Base-by-base conservation (phyloP, 1,284 basidiomycete species). In the Naganishia liquefaciens region DNA sequence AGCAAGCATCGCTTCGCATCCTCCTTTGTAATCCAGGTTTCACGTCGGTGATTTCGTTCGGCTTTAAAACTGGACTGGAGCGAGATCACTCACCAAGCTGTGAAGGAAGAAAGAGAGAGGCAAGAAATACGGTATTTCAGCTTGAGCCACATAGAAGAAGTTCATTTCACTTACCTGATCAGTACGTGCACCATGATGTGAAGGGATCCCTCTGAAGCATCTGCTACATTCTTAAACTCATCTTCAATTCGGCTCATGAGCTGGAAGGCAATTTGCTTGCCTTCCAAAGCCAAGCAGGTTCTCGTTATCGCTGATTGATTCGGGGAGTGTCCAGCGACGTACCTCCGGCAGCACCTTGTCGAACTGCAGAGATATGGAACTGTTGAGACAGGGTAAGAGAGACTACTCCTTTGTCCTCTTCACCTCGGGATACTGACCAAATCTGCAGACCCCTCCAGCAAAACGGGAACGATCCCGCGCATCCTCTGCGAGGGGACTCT, bases 381-480 rank as follows among this genome's bases (percentile, higher is more conserved):
- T 60, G 46, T n/a, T 5, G 4, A 6, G n/a, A 27, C 11, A 27
- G 19, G 6, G 7, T 27, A 17, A 17, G 23, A 23, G 25, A 21
- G 25, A 10, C 6, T 6, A 3, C 1, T 23, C 11, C 39, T 5
- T 23, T 25, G n/a, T 5, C 17, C 5, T 15, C 15, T 5, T n/a
- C 4, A 17, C 5, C 5, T 21, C 30, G 19, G 39, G 46, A n/a
- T 5, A 60, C 55, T 39, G 6, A 60, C 55, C 55, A 60, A 21
- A 40, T 60, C 55, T 6, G 23, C 44, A 27, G 55, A 60, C 7
- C 55, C 55, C n/a, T 60, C 55, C 9, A 60, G 33, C 17, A 60
- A 23, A 3, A 60, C 55, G 2, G 55, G 55, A 27, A 60, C 25
- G 19, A 60, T 40, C 2, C 21, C 15, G n/a, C 19, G n/a, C 33